Base-by-base conservation (phyloP, 805 yeast genomes). In the Yamadazyma ubonensis region DNA sequence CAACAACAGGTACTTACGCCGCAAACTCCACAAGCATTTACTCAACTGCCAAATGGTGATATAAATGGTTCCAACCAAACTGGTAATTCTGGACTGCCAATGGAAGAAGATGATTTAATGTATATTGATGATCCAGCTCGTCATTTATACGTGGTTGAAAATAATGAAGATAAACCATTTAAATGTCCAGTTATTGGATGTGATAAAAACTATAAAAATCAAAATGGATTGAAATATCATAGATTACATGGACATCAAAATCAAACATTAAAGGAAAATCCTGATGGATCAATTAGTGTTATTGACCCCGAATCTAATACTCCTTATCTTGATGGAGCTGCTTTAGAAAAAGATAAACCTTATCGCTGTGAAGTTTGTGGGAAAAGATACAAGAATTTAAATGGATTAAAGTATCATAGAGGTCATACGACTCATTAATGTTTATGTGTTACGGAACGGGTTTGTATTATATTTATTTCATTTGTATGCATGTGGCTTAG, bases 281-380 rank as follows among this genome's bases (percentile, higher is more conserved):
- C 89, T 9, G 98, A 91, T 58, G 99, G 99, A 4, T 82, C 96
- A 1, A 85, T 83, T 50, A 83, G 91, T 33, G 89, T 91, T 28
- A 85, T 91, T 44, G 96, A 93, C 62, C 99, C 99, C 9, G 87
- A 82, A 55, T 75, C 81, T 27, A 88, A 87, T 55, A 78, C 89
- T 42, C 96, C 96, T 7, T 87, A 86, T 58, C 86, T 91, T 29
- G 96, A 91, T 60, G 96, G 96, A 4, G 83, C 88, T 65, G 96
- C 90, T 16, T 77, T 88, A 78, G 99, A 93, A 63, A 90, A 88
- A 70, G 99, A 93, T 70, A 93, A 93, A 69, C 99, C 99, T 27
- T 93, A 91, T 63, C 77, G 97, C 57, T 93, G 99, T 66, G 98
- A 93, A 67, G 96, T 91, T 30, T 93, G 99, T 67, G 98, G 98